phyloP scores from a whole-genome alignment of 1,284 basidiomycete species.

The Apiotrichum gracile region DNA sequence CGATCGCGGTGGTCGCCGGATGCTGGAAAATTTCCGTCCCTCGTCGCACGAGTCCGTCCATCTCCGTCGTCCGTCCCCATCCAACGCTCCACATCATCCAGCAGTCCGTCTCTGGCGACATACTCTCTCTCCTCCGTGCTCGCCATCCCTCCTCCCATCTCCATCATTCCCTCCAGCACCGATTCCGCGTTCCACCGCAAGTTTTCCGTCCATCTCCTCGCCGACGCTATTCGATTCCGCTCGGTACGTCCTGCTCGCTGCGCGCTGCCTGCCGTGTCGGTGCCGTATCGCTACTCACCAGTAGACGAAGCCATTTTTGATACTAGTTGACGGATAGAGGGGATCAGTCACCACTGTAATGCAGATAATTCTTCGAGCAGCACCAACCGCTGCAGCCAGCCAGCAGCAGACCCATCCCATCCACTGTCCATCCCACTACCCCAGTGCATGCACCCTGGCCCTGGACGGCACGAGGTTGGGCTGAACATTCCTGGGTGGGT shows the following conservation, averaged over 20 bases:
- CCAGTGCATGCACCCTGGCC: too few relatives aligned
- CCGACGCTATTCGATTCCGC: not conserved
- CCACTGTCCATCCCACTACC: too few relatives aligned
- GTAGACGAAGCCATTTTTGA: slow-evolving; percentile 17
- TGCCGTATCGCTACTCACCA: slow-evolving; percentile 6
- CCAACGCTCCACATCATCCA: too few relatives aligned
- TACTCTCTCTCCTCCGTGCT: not conserved
- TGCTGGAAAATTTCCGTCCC: too few relatives aligned
- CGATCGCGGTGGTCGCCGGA: too few relatives aligned
- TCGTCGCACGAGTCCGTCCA: too few relatives aligned
- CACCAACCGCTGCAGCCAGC: not conserved
- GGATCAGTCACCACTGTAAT: not conserved
- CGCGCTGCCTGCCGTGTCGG: not conserved
- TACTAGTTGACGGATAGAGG: slow-evolving; percentile 8
- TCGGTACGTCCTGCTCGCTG: not conserved
- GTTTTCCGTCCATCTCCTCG: not conserved
- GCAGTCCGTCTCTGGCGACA: too few relatives aligned
- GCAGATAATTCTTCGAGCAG: not conserved
- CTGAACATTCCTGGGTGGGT: too few relatives aligned
- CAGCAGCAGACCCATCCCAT: not conserved
- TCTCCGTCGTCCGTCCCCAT: too few relatives aligned
- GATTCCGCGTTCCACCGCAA: too few relatives aligned
- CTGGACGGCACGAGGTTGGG: too few relatives aligned
- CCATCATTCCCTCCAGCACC: too few relatives aligned
- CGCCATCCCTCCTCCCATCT: not conserved